Conservation (phyloP, 768 basidiomycete genomes). For the Boletus tylopilopsis region DNA sequence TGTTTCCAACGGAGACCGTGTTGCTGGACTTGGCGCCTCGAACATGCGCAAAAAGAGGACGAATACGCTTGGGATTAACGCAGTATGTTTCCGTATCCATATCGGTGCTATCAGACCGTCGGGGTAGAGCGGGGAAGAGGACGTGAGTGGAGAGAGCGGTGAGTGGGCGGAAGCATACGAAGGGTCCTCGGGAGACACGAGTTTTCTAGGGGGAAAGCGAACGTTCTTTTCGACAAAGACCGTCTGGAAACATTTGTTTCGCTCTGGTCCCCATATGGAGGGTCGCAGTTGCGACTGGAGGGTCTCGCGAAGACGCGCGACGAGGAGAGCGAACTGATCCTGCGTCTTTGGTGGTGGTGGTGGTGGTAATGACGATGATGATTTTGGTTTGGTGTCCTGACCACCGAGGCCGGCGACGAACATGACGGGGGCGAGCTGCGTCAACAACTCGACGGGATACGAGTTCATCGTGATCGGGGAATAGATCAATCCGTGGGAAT, state of each 20-base stretch:
- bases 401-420: slow-evolving; percentile 78
- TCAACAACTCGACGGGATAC: slow-evolving; percentile 84
- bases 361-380: slow-evolving; percentile 12
- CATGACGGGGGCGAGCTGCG: slow-evolving; percentile 91
- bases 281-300: slow-evolving; percentile 60
- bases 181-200: slow-evolving; percentile 54
- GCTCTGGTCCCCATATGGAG: slow-evolving; percentile 71
- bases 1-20: slow-evolving; percentile 52
- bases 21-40: slow-evolving; percentile 51
- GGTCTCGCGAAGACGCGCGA: slow-evolving; percentile 61
- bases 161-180: slow-evolving; percentile 67
- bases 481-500: neutral
- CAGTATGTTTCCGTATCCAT: slow-evolving; percentile 95
- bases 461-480: slow-evolving; percentile 65
- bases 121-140: slow-evolving; percentile 85
- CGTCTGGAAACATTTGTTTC: slow-evolving; percentile 72
- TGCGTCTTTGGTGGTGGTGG: slow-evolving; percentile 34
- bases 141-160: slow-evolving; percentile 88
- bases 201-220: slow-evolving; percentile 86
- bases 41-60: slow-evolving; percentile 85
- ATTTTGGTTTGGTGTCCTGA: neutral
- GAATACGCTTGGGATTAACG: slow-evolving; percentile 89
- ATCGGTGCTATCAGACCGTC: slow-evolving; percentile 97
- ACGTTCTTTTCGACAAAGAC: slow-evolving; percentile 80
- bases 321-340: slow-evolving; percentile 62